Base-by-base conservation (phyloP, 2,329 filamentous ascomycete species). In the Ceratocystis colombiana region DNA sequence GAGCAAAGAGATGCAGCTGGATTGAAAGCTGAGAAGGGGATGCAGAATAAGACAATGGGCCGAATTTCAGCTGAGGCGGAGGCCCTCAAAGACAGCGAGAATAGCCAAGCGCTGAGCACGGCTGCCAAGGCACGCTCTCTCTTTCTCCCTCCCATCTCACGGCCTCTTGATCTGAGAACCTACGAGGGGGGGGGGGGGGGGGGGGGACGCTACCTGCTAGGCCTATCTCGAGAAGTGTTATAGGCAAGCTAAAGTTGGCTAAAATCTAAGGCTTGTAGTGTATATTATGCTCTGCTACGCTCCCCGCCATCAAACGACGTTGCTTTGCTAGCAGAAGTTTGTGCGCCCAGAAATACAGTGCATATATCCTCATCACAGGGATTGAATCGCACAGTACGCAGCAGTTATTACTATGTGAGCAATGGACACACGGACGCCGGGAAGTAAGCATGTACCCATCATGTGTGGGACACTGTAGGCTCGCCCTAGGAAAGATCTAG, bases 311-410 rank as follows among this genome's bases (percentile, higher is more conserved):
- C 7, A 37, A 37, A 37, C 33, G 33, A 37, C 33, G 33, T 37
- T n/a, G 20, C 46, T 50, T n/a, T n/a, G 15, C 20, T n/a, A 22
- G 8, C 28, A 33, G 25, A 57, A 33, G 28, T 57, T 57, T 57
- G 53, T 57, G 53, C 53, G 53, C 53, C 53, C 53, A 33, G 53
- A 33, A 57, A 57, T 57, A 57, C 53, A 57, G 53, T 57, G 53
- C 53, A 33, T 33, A 57, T 33, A 33, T 17, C 6, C 4, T 17
- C 28, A 17, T 22, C 12, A 33, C 53, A 57, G 53, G 25, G 53
- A n/a, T 33, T 5, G 7, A n/a, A 33, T 33, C 53, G 28, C 53
- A 30, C 53, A 17, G 53, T 57, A 57, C 53, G 28, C 15, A 33
- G 6, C 28, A 4, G 53, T 25, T 57, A 1, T 1, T 33, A 6